phyloP scores from a whole-genome alignment of 139 green algal species.

The Micromonas commoda region DNA sequence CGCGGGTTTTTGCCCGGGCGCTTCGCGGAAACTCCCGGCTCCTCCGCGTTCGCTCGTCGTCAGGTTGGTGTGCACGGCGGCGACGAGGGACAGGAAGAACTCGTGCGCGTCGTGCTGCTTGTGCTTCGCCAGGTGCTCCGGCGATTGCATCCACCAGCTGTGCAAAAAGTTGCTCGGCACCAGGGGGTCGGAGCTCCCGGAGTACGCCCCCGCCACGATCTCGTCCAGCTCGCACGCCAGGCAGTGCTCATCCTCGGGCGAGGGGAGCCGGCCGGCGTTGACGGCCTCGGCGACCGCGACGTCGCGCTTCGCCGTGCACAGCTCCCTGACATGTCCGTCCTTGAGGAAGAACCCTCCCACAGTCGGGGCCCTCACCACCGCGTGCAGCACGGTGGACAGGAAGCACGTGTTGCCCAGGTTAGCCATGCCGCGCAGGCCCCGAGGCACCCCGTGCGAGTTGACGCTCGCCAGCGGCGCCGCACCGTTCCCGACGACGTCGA shows the following conservation, averaged over 20 bases:
- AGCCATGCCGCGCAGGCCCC: slow-evolving; percentile 75
- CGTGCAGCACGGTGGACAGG: slow-evolving; percentile 89
- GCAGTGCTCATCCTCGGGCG: slow-evolving; percentile 49
- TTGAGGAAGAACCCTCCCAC: slow-evolving; percentile 66
- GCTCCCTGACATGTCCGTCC: slow-evolving; percentile 47
- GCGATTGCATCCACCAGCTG: slow-evolving; percentile 65
- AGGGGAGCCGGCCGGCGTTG: too few species aligned
- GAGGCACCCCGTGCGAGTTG: slow-evolving; percentile 36
- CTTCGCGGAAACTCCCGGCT: background rate
- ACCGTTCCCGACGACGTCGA: background rate
- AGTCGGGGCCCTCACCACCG: slow-evolving; percentile 67
- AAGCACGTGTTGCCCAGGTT: slow-evolving; percentile 97
- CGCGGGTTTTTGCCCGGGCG: too few species aligned
- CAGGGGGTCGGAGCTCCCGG: background rate
- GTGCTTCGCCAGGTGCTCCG: slow-evolving; percentile 60
- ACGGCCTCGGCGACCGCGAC: too few species aligned
- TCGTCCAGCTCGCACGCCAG: slow-evolving; percentile 63
- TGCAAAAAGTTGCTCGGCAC: slow-evolving; percentile 56
- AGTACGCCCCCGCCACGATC: slow-evolving; percentile 37
- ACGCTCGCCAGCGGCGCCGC: background rate
- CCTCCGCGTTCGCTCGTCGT: background rate
- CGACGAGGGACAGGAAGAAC: slow-evolving; percentile 71
- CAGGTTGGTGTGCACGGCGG: slow-evolving; percentile 20
- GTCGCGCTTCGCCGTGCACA: background rate
- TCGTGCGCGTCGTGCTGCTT: slow-evolving; percentile 87